Evolutionary conservation across 768 basidiomycete species (phyloP).

Genomic region (Cystofilobasidium capitatum): DNA sequence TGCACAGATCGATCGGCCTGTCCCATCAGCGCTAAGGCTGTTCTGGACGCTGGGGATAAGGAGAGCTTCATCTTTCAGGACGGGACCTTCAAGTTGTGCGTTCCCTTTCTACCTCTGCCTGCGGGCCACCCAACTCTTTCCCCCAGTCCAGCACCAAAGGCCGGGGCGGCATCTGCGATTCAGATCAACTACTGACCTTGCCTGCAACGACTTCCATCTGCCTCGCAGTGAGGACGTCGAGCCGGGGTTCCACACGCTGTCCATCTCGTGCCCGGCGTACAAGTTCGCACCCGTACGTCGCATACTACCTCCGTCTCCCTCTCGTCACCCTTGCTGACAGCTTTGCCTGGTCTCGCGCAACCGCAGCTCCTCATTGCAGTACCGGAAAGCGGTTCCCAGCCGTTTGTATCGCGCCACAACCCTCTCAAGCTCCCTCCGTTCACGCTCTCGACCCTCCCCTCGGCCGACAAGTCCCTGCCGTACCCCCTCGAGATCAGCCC

Average conservation of each 20-base stretch:
- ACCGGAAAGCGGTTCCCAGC: neutral
- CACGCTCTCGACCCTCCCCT: neutral
- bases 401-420: neutral
- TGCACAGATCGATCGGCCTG: neutral
- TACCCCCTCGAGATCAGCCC: neutral
- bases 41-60: neutral
- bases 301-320: neutral
- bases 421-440: neutral
- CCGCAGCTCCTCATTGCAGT: neutral
- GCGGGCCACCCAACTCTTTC: neutral
- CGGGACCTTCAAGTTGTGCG: neutral
- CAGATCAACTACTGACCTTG: neutral
- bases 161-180: no score
- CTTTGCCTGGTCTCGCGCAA: neutral
- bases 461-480: neutral
- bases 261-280: neutral
- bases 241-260: neutral
- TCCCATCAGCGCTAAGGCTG: neutral
- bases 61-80: neutral
- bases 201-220: neutral
- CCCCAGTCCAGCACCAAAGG: neutral
- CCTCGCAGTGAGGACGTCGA: neutral
- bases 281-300: neutral
- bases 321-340: neutral
- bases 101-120: no score